Conservation (phyloP, 805 yeast species). For the Lipomyces yamanashiensis region DNA sequence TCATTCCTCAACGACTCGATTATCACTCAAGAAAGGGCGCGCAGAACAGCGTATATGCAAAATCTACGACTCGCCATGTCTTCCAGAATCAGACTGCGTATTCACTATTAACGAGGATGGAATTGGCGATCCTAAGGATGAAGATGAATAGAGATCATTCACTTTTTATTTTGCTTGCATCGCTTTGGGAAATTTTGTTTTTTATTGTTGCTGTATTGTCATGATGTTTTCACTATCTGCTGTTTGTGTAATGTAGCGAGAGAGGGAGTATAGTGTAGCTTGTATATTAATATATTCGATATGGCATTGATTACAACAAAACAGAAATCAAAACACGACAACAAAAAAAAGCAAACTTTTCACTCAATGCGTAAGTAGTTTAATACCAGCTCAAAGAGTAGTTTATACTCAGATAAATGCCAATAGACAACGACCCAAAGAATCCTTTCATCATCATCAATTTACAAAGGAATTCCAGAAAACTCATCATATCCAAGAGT, state of each 20-base stretch:
- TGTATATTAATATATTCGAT: too few species aligned
- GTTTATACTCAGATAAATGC: too few species aligned
- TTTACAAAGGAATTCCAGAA: constrained; percentile 80
- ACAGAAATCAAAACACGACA: too few species aligned
- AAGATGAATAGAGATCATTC: constrained; percentile 50
- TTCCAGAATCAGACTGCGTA: constrained; percentile 93
- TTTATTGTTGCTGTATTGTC: neutral
- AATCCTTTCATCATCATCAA: neutral
- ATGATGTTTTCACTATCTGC: neutral
- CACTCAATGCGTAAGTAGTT: too few species aligned
- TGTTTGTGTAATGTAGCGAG: too few species aligned
- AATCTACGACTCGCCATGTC: constrained; percentile 93
- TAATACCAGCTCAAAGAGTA: too few species aligned
- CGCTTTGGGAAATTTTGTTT: neutral
- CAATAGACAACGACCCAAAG: too few species aligned
- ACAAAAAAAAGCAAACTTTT: too few species aligned
- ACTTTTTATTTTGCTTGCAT: neutral
- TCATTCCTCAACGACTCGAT: constrained; percentile 92
- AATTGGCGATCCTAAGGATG: constrained; percentile 91
- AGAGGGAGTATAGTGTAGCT: too few species aligned
- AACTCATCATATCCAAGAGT: constrained; percentile 89
- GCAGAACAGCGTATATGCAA: constrained; percentile 93
- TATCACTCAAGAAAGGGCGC: constrained; percentile 86
- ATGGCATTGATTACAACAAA: too few species aligned
- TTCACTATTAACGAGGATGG: constrained; percentile 98